phyloP scores from a whole-genome alignment of 106 monocot genomes.

The Dendrobium huoshanense region DNA sequence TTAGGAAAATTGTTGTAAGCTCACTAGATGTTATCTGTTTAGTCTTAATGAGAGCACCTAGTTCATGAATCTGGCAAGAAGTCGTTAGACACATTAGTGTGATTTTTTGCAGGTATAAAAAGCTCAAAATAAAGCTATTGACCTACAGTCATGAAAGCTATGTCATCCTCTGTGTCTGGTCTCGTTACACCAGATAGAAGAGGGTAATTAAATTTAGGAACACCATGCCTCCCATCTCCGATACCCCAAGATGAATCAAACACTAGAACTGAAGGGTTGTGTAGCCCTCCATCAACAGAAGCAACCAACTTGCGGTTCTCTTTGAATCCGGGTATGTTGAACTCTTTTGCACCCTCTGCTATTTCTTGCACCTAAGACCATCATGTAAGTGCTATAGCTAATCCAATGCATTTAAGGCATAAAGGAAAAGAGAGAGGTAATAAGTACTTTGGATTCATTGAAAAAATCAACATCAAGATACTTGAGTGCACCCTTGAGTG shows the following conservation, averaged over 20 bases:
- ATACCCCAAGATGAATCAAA: slow-evolving; percentile 70
- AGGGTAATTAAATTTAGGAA: slow-evolving; percentile 61
- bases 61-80: slow-evolving; percentile 59
- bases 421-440: not conserved
- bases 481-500: slow-evolving; percentile 44
- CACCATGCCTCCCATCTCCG: slow-evolving; percentile 14
- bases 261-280: slow-evolving; percentile 79
- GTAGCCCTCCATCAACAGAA: slow-evolving; percentile 63
- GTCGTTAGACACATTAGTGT: not conserved
- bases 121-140: not conserved
- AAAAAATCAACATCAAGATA: slow-evolving; percentile 71
- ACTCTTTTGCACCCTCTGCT: slow-evolving; percentile 60
- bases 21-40: slow-evolving; percentile 75
- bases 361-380: slow-evolving; percentile 62
- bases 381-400: not conserved
- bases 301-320: slow-evolving; percentile 66
- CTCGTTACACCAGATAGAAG: slow-evolving; percentile 23
- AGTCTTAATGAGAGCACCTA: slow-evolving; percentile 72
- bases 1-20: slow-evolving; percentile 65
- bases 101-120: not conserved
- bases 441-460: slow-evolving; percentile 58
- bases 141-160: slow-evolving; percentile 85
- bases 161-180: slow-evolving; percentile 68
- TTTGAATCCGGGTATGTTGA: slow-evolving; percentile 60
- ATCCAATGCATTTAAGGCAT: not conserved